Percentiles rank a stretch among this genome's conserved stretches.
phyloP scores from a whole-genome alignment of 768 basidiomycete genomes.

The Amanita rubescens region DNA sequence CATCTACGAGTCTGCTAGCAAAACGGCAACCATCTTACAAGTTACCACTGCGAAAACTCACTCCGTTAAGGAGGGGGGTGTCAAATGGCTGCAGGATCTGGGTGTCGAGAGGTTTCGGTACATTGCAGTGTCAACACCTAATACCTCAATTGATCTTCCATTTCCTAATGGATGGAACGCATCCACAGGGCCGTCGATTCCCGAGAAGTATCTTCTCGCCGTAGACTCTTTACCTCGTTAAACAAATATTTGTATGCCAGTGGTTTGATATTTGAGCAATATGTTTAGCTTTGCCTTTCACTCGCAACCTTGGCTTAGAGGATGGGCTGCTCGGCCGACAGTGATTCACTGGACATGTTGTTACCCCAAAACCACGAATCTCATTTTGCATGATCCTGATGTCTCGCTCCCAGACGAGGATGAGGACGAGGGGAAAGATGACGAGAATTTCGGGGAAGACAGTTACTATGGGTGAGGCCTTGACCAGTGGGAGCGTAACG shows the following conservation, averaged over 20 bases:
- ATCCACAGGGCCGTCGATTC: conserved; percentile 7
- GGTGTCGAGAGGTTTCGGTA: conserved; percentile 8
- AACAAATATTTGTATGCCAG: conserved; percentile 1
- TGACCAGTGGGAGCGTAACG: conserved; percentile 13
- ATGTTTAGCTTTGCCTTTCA: conserved; percentile 5
- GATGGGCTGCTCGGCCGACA: conserved; percentile 4
- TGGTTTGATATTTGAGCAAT: not conserved
- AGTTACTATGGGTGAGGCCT: conserved; percentile 14
- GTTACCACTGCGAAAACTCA: conserved; percentile 8
- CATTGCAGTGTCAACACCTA: conserved; percentile 7
- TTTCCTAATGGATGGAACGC: conserved; percentile 10
- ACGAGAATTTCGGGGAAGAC: conserved; percentile 9
- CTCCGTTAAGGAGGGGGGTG: conserved; percentile 6
- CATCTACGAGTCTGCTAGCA: conserved; percentile 12
- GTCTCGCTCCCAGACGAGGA: conserved; percentile 11
- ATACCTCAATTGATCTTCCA: conserved; percentile 8
- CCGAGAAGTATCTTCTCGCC: conserved; percentile 9
- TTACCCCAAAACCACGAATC: conserved; percentile 9
- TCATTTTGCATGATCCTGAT: conserved; percentile 10
- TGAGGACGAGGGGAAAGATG: conserved; percentile 8
- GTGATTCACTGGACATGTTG: conserved; percentile 15
- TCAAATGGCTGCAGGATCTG: conserved; percentile 6
- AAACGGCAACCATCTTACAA: conserved; percentile 10
- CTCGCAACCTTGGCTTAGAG: conserved; percentile 11
- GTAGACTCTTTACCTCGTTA: conserved; percentile 7